Base-by-base conservation (phyloP, 2,329 filamentous ascomycete species). In the Neonectria ditissima region DNA sequence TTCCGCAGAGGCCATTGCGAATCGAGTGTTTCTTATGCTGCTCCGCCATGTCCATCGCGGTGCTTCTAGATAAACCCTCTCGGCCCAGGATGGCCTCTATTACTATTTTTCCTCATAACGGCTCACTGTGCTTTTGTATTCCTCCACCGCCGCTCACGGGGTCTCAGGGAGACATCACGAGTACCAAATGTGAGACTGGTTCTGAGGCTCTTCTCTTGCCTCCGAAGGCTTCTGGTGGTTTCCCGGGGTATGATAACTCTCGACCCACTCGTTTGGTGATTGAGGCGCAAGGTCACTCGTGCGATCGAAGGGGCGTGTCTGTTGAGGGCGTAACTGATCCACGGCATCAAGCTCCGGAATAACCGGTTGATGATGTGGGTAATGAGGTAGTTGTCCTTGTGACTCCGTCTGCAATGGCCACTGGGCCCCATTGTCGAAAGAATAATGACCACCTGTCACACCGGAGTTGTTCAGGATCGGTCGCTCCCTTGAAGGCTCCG, bases 11-110 rank as follows among this genome's bases (percentile, higher is more conserved):
- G 47, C 48, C 53, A 56, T 58, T 32, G 16, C 22, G 16, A 24
- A 50, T n/a, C 34, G 22, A 54, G 50, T 24, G 50, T 34, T 50
- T 55, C 41, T 50, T n/a, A 55, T 60, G 32, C 51, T 59, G 7
- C 16, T 60, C 30, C 39, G 39, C 45, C 20, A 18, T 41, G 24
- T 51, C 44, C 52, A 44, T 26, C 34, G 20, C 18, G 18, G 50
- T 52, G 18, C 45, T 55, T 37, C n/a, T 8, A 13, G 39, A 43
- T 61, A 18, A 43, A 43, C 30, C 24, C 52, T 32, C 16, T n/a
- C 48, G 14, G 8, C 41, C 32, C 24, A 28, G 18, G 52, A 44
- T 26, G 32, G 28, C 26, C 26, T 30, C 47, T 10, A 41, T 20
- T 41, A 18, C 37, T 18, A 18, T 26, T 48, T 47, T 30, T 7